Percentiles rank a stretch among this genome's conserved stretches.
Evolutionary conservation across 1,284 basidiomycete genomes (phyloP).

Genomic region (Apiotrichum sp.): DNA sequence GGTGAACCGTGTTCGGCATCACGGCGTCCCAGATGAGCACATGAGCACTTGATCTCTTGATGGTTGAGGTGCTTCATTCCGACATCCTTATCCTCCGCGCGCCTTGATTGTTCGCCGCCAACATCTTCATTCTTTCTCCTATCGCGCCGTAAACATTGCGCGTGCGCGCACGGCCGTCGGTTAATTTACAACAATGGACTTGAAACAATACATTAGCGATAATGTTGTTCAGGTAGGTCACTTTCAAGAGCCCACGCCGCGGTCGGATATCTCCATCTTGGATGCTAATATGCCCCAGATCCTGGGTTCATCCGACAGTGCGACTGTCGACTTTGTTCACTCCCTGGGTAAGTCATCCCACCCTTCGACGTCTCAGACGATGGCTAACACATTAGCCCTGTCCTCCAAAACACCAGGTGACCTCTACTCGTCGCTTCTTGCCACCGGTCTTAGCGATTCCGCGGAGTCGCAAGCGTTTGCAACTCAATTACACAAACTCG

Average conservation of each 20-base stretch:
- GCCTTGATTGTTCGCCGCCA: no score
- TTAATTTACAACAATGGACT: no score
- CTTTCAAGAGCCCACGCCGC: neutral
- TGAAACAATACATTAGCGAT: conserved; percentile 73
- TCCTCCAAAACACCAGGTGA: conserved; percentile 72
- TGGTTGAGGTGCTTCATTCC: no score
- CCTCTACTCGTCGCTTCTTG: conserved; percentile 66
- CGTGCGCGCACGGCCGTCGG: no score
- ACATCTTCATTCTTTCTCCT: no score
- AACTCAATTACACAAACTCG: conserved; percentile 65
- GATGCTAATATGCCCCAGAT: conserved; percentile 50
- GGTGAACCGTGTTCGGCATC: no score
- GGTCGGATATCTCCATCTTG: conserved; percentile 8
- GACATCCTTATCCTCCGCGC: no score
- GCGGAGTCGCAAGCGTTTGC: conserved; percentile 74
- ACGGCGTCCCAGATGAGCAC: no score
- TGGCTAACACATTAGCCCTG: no score
- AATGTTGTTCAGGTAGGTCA: conserved; percentile 67
- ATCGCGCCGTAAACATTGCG: no score
- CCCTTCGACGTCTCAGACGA: neutral
- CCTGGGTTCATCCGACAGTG: conserved; percentile 72
- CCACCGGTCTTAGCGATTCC: conserved; percentile 72
- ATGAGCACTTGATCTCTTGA: no score
- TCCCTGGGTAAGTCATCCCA: conserved; percentile 60
- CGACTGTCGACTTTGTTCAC: conserved; percentile 76